Percentiles rank a stretch among this genome's conserved stretches.
phyloP scores from a whole-genome alignment of 345 rosid species.

The Luvunga scandens region DNA sequence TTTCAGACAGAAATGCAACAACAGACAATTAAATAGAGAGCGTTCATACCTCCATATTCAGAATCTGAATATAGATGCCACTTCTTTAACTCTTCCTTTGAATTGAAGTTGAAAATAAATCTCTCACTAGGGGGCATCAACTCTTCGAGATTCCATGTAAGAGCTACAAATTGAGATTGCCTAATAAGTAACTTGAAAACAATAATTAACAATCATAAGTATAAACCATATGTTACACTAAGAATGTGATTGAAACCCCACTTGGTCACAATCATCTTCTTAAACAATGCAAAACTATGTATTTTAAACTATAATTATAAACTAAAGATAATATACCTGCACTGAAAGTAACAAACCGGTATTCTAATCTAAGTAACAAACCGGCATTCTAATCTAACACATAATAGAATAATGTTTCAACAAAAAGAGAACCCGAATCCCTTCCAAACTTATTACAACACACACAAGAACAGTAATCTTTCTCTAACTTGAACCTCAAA shows the following conservation, averaged over 20 bases:
- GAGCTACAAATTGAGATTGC: constrained; percentile 42
- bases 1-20: background rate
- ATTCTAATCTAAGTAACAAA: background rate
- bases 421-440: background rate
- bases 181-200: constrained; percentile 5
- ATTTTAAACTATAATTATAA: background rate
- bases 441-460: background rate
- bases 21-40: constrained; percentile 1
- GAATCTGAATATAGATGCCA: constrained; percentile 97
- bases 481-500: background rate
- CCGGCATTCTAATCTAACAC: background rate
- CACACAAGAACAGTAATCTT: background rate
- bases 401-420: background rate
- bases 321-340: background rate
- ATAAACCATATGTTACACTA: background rate
- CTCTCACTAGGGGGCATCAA: constrained; percentile 76
- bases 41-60: constrained; percentile 75
- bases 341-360: background rate
- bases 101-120: constrained; percentile 63
- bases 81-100: constrained; percentile 72
- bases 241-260: background rate
- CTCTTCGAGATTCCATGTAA: constrained; percentile 84
- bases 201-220: background rate
- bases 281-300: background rate
- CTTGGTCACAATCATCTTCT: background rate